A percentile compares a stretch with the other conserved stretches of the same genome.
Evolutionary conservation across 169 alveolate species (phyloP).

Genomic region (Cryptosporidium sp.): DNA sequence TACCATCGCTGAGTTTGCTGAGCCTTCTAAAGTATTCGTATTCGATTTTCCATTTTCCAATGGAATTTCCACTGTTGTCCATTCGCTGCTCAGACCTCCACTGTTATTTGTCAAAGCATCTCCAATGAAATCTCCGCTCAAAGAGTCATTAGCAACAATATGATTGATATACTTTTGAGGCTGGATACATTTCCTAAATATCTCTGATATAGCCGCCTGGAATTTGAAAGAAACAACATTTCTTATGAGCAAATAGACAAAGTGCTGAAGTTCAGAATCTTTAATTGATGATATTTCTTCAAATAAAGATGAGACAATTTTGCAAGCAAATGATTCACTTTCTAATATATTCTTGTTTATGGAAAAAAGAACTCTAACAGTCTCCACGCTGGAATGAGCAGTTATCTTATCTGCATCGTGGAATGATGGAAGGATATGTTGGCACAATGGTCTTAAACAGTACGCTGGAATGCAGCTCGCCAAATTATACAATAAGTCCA

Average conservation of each 20-base stretch:
- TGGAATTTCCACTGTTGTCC: constrained; percentile 61
- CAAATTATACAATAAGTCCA: constrained; percentile 16
- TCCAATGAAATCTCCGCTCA: constrained; percentile 12
- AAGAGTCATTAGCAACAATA: neutral
- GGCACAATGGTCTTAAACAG: constrained; percentile 70
- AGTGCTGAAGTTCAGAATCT: constrained; percentile 53
- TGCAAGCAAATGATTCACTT: constrained; percentile 46
- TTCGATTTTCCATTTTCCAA: neutral
- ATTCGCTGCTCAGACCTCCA: constrained; percentile 18
- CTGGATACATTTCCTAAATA: constrained; percentile 44
- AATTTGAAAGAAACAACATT: constrained; percentile 46
- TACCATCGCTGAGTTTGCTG: neutral
- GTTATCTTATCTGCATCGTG: constrained; percentile 63
- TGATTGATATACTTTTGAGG: constrained; percentile 40
- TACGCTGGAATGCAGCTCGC: constrained; percentile 62
- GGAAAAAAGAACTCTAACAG: constrained; percentile 36
- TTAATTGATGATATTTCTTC: constrained; percentile 53
- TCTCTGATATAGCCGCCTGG: constrained; percentile 48
- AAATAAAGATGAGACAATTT: constrained; percentile 62
- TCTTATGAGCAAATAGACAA: constrained; percentile 50
- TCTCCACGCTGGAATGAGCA: constrained; percentile 67
- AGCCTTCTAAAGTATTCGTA: neutral
- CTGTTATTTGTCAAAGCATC: constrained; percentile 4
- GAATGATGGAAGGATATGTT: constrained; percentile 66
- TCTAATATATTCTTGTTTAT: constrained; percentile 57